These are phyloP conservation scores for Myriosclerotinia scirpicola DNA, from an alignment of 2,329 filamentous ascomycete species.

Conservation along the genomic window DNA sequence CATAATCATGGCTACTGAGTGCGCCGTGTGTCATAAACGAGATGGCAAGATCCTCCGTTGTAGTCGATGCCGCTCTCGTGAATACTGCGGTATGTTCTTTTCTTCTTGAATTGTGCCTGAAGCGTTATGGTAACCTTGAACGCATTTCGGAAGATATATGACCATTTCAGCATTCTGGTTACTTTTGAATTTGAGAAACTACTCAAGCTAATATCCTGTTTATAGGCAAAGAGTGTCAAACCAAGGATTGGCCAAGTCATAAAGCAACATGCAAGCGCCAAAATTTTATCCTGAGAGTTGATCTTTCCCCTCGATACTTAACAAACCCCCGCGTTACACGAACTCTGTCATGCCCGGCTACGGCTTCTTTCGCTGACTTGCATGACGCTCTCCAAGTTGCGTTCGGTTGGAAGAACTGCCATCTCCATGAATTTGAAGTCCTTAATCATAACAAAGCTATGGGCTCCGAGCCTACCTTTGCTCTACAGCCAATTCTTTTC, in stretches of 20 bases:
- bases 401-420: slow-evolving; percentile 20
- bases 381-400: slow-evolving; percentile 23
- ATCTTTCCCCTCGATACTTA: slow-evolving; percentile 23
- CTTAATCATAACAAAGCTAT: slow-evolving; percentile 4
- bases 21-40: background rate
- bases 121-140: too few relatives aligned
- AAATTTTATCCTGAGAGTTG: slow-evolving; percentile 26
- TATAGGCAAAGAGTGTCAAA: background rate
- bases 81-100: background rate
- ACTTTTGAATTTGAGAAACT: background rate
- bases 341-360: slow-evolving; percentile 26
- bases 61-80: background rate
- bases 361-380: slow-evolving; percentile 23
- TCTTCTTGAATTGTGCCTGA: background rate
- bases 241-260: background rate
- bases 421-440: slow-evolving; percentile 22
- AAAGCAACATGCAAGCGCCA: background rate
- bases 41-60: background rate
- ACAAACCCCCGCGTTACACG: slow-evolving; percentile 24
- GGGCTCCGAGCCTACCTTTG: background rate
- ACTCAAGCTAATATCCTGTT: background rate
- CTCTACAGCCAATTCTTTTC: background rate
- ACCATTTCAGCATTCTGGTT: background rate
- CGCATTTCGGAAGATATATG: background rate
- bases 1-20: background rate